These are phyloP conservation scores for Cadophora malorum DNA, from an alignment of 2,329 filamentous ascomycete genomes.

Conservation along the genomic window DNA sequence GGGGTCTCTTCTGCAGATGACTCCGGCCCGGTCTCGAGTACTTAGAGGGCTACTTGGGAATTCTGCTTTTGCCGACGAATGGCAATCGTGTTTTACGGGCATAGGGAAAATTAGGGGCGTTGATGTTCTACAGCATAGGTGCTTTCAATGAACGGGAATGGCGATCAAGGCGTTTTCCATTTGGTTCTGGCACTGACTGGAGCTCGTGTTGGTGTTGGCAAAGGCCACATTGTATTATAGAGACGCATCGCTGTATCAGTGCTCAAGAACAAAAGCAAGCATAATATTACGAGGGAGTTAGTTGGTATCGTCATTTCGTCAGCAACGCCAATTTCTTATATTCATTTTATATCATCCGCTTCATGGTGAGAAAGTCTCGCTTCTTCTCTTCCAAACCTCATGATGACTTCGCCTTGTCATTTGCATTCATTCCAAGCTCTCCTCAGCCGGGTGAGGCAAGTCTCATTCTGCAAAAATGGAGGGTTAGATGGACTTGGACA, in stretches of 20 bases:
- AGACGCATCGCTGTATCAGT: slow-evolving; percentile 23
- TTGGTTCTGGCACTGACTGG: not conserved
- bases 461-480: too few relatives aligned
- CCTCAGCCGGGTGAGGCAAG: too few relatives aligned
- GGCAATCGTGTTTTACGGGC: not conserved
- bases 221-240: slow-evolving; percentile 30
- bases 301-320: not conserved
- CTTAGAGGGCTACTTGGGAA: slow-evolving; percentile 8
- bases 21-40: not conserved
- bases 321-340: not conserved
- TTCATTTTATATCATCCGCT: not conserved
- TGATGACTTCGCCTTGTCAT: too few relatives aligned
- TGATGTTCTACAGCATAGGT: slow-evolving; percentile 6
- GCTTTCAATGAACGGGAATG: slow-evolving; percentile 10
- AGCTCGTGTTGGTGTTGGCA: slow-evolving; percentile 6
- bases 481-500: too few relatives aligned
- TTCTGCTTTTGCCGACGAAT: not conserved
- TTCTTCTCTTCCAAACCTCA: too few relatives aligned
- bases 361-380: not conserved
- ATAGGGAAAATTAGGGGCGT: slow-evolving; percentile 24
- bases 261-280: slow-evolving; percentile 17
- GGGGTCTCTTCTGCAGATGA: not conserved
- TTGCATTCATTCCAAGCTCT: too few relatives aligned
- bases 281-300: not conserved
- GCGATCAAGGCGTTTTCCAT: slow-evolving; percentile 21